phyloP scores from a whole-genome alignment of 345 rosid genomes.

The Gossypium mustelinum region DNA sequence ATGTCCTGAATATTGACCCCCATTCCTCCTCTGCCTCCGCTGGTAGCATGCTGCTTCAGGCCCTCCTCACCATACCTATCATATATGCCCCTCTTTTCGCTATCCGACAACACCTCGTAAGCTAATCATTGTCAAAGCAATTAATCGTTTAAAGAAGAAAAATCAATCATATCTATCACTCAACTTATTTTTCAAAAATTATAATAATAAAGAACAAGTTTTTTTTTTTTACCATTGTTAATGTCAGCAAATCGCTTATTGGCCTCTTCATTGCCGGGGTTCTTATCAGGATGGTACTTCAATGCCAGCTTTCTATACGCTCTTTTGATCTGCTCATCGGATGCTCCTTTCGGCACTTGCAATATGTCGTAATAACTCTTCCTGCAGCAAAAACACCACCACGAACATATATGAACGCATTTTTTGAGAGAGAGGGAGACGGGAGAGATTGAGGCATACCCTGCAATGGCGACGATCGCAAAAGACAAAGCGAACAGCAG shows the following conservation, averaged over 20 bases:
- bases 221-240: slow-evolving; percentile 53
- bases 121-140: slow-evolving; percentile 38
- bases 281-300: slow-evolving; percentile 99
- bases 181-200: background rate
- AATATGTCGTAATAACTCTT: slow-evolving; percentile 88
- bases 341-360: slow-evolving; percentile 89
- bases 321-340: slow-evolving; percentile 97
- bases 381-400: slow-evolving; percentile 34
- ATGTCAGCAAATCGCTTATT: slow-evolving; percentile 85
- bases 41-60: slow-evolving; percentile 82
- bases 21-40: slow-evolving; percentile 79
- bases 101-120: slow-evolving; percentile 88
- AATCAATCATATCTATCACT: background rate
- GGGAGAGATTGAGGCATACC: slow-evolving; percentile 31
- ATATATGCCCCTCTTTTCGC: slow-evolving; percentile 79
- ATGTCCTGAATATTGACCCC: slow-evolving; percentile 63
- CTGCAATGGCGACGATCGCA: slow-evolving; percentile 44
- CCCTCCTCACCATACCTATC: slow-evolving; percentile 95
- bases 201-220: background rate
- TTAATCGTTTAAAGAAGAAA: background rate
- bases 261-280: slow-evolving; percentile 97
- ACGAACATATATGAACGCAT: background rate
- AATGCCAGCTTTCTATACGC: slow-evolving; percentile 94
- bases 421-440: background rate
- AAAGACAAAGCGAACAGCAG: slow-evolving; percentile 46